phyloP scores from a whole-genome alignment of 176 grass and related monocot species.

The Oryza glumipatula region DNA sequence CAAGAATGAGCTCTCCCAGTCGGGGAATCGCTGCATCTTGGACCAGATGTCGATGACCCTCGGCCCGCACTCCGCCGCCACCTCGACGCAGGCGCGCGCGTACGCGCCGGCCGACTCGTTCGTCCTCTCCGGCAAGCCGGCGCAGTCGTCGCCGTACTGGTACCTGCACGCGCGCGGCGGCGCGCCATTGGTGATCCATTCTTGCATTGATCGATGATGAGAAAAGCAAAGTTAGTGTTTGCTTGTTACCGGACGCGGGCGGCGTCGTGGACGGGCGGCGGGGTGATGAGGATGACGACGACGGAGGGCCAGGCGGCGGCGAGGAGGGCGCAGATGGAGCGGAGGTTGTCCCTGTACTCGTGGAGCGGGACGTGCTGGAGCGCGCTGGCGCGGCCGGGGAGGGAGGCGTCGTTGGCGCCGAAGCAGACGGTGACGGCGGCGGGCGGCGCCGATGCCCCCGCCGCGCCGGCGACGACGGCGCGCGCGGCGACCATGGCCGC shows the following conservation, averaged over 20 bases:
- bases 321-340: constrained; percentile 57
- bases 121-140: constrained; percentile 60
- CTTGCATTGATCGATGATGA: too few species aligned
- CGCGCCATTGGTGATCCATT: background rate
- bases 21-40: constrained; percentile 58
- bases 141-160: constrained; percentile 31
- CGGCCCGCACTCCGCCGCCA: constrained; percentile 35
- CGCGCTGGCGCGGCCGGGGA: constrained; percentile 45
- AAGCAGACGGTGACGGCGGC: constrained; percentile 61
- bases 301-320: constrained; percentile 54
- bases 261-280: constrained; percentile 70
- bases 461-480: background rate
- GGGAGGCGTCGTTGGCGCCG: constrained; percentile 70
- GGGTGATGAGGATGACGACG: constrained; percentile 62
- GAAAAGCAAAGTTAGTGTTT: too few species aligned
- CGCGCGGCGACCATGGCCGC: constrained; percentile 2
- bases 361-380: constrained; percentile 59
- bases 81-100: constrained; percentile 61
- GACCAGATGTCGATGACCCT: constrained; percentile 70
- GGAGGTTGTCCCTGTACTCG: constrained; percentile 69
- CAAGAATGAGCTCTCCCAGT: constrained; percentile 67
- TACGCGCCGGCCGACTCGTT: constrained; percentile 56
- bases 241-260: constrained; percentile 49
- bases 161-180: constrained; percentile 12
- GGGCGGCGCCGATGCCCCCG: background rate